Evolutionary conservation across 2,329 filamentous ascomycete genomes (phyloP).

Genomic region (Talaromyces funiculosus): DNA sequence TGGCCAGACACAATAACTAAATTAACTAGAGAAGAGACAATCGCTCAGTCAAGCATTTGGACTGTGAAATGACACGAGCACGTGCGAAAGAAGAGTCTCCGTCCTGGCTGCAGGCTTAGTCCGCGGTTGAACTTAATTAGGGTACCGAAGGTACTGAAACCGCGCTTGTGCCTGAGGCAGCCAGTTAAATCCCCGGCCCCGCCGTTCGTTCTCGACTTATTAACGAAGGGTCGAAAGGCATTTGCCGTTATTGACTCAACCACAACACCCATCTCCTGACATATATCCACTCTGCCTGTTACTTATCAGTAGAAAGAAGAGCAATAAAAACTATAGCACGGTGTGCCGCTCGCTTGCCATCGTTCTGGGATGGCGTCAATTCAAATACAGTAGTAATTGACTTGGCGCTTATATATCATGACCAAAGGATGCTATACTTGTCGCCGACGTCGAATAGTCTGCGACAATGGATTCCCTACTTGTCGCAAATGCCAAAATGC

Average conservation of each 20-base stretch:
- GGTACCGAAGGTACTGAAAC: too few relatives aligned
- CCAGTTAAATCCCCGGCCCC: not conserved
- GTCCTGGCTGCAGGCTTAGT: not conserved
- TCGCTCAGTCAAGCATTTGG: not conserved
- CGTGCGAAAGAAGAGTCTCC: not conserved
- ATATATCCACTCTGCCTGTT: not conserved
- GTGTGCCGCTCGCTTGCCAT: not conserved
- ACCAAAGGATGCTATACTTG: slow-evolving; percentile 41
- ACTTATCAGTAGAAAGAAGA: not conserved
- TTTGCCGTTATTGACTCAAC: not conserved
- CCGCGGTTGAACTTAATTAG: too few relatives aligned
- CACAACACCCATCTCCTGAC: not conserved
- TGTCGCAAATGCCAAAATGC: slow-evolving; percentile 40
- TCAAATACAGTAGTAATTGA: not conserved
- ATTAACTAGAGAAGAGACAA: not conserved
- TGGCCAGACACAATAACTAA: too few relatives aligned
- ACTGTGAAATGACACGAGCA: not conserved
- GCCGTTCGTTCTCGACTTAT: not conserved
- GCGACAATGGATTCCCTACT: slow-evolving; percentile 38
- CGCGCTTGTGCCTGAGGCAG: not conserved
- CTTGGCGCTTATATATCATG: slow-evolving; percentile 22
- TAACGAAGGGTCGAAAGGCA: not conserved
- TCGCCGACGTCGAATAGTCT: slow-evolving; percentile 40
- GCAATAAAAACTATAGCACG: not conserved
- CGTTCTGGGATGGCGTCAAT: not conserved